Percentiles rank a stretch among this genome's conserved stretches.
Conservation (phyloP, 2,329 filamentous ascomycete species). For the Aspergillus sp. region DNA sequence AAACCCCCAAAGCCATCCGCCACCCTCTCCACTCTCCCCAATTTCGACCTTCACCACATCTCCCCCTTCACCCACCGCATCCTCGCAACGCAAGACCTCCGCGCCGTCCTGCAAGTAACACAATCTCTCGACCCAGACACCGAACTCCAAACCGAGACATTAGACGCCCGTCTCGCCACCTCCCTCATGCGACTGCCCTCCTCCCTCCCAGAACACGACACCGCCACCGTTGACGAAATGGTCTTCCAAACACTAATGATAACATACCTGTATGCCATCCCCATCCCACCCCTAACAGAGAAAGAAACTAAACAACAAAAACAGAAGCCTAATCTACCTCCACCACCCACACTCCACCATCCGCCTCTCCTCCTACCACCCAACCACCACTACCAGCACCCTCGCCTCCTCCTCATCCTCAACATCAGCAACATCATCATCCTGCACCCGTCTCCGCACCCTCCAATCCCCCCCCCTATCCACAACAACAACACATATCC, state of each 20-base stretch:
- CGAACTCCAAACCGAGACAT: slow-evolving; percentile 45
- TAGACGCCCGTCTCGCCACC: slow-evolving; percentile 54
- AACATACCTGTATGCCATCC: slow-evolving; percentile 26
- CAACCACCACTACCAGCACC: slow-evolving; percentile 5
- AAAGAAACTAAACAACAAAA: no score
- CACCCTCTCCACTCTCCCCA: slow-evolving; percentile 60
- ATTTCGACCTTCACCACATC: slow-evolving; percentile 42
- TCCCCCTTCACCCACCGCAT: slow-evolving; percentile 82
- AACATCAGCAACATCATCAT: not conserved
- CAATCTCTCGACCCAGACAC: slow-evolving; percentile 22
- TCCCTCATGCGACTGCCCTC: slow-evolving; percentile 73
- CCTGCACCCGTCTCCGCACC: slow-evolving; percentile 19
- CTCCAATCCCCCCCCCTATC: not conserved
- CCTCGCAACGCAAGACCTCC: slow-evolving; percentile 71
- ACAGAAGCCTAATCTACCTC: slow-evolving; percentile 61
- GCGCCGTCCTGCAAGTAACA: slow-evolving; percentile 60
- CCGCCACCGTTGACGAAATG: slow-evolving; percentile 68
- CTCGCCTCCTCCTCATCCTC: not conserved
- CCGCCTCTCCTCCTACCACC: slow-evolving; percentile 24
- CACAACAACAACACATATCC: not conserved
- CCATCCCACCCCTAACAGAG: not conserved
- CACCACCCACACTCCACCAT: slow-evolving; percentile 74
- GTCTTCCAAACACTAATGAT: slow-evolving; percentile 34
- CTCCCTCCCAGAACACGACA: slow-evolving; percentile 65
- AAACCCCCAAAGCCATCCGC: slow-evolving; percentile 54